Base-by-base conservation (phyloP, 306 rosid genomes). In the Ormosia semicastrata region DNA sequence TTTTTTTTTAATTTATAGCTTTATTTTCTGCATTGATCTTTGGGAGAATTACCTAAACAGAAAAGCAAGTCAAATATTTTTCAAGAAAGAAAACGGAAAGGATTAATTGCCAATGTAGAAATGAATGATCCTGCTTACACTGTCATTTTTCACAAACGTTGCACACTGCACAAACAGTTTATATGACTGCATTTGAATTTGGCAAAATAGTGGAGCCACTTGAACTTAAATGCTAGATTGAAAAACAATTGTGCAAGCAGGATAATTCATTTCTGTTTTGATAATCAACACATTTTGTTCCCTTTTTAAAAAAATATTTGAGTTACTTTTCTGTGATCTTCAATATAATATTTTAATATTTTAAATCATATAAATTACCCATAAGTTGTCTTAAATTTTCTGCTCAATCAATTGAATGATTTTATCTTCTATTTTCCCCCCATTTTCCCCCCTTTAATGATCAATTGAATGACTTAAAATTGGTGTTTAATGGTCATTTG, bases 401-500 rank as follows among this genome's bases (percentile, higher is more conserved):
- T 70, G 81, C 71, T 62, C 76, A 52, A 46, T 69, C 47, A 78
- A 75, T 57, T 71, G 57, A 71, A 76, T 79, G 80, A 53, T 52
- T 75, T 66, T 52, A 63, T 77, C 9, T 66, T 53, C 24, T 52
- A 15, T 65, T 54, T 36, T 37, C 11, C 1, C 24, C 24, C 24
- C 24, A 24, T 10, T 54, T 49, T 59, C 32, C 4, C 73, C 29
- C 13, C 77, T 6, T 11, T 46, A 54, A 59, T 75, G 75, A 72
- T 68, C 73, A 73, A 84, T 57, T 84, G 80, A 76, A 80, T 78
- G 86, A 52, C 85, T 84, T 68, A 72, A 41, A 73, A 29, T 71
- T 78, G 82, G 64, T 60, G 66, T 71, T 79, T 73, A 76, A 77
- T 80, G 82, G 79, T 84, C 77, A 63, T 83, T 86, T 88, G 71